phyloP scores from a whole-genome alignment of 441 rosid genomes.

The Adansonia grandidieri region DNA sequence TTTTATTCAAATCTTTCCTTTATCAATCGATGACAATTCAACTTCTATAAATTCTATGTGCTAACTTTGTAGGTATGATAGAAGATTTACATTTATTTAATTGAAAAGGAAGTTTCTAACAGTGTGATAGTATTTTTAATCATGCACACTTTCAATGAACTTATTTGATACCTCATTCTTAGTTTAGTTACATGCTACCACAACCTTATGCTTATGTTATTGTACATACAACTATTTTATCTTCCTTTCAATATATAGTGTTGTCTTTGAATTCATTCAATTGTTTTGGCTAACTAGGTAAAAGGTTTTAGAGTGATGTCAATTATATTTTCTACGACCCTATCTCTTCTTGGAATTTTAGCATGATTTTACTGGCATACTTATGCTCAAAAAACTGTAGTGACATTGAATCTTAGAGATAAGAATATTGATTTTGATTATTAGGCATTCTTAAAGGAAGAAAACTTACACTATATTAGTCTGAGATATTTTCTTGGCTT shows the following conservation, averaged over 20 bases:
- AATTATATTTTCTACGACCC: conserved; percentile 59
- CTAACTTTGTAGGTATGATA: not conserved
- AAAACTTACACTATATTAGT: not conserved
- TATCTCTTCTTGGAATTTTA: conserved; percentile 91
- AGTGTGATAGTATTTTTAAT: not conserved
- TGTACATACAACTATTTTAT: not conserved
- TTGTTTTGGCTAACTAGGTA: conserved; percentile 19
- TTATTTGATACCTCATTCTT: not conserved
- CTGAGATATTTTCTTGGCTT: not conserved
- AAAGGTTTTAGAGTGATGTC: too few species aligned
- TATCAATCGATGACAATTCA: not conserved
- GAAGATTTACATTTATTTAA: not conserved
- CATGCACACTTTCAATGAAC: not conserved
- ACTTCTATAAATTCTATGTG: not conserved
- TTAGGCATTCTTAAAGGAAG: conserved; percentile 13
- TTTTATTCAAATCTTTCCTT: not conserved
- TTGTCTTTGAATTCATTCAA: not conserved
- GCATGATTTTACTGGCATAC: conserved; percentile 82
- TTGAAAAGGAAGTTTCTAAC: not conserved
- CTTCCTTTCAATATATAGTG: not conserved
- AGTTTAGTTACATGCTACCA: not conserved
- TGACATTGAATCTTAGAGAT: conserved; percentile 92
- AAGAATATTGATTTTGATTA: conserved; percentile 30
- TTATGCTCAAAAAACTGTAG: conserved; percentile 76
- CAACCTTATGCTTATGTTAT: not conserved